Conservation (phyloP, 2,329 filamentous ascomycete species). For the Kalaharituber pfeilii region DNA sequence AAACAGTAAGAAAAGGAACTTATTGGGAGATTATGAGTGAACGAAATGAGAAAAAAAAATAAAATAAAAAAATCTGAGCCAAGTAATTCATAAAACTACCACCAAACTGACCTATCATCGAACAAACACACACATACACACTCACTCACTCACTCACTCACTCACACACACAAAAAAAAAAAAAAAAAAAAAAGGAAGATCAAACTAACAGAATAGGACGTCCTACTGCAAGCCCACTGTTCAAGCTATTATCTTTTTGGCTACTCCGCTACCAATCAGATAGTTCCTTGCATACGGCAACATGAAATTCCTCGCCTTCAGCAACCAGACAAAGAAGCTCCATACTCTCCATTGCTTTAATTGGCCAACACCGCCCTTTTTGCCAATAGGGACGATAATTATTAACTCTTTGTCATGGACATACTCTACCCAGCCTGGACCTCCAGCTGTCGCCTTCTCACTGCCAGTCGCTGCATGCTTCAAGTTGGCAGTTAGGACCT, state of each 20-base stretch:
- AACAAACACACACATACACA: no score
- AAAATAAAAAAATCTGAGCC: no score
- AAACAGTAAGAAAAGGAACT: no score
- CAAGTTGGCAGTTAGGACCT: slow-evolving; percentile 25
- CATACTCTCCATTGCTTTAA: slow-evolving; percentile 10
- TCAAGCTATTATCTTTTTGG: not conserved
- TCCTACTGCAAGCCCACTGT: no score
- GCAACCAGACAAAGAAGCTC: slow-evolving; percentile 12
- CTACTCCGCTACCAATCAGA: not conserved
- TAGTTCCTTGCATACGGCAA: not conserved
- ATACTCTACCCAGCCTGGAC: slow-evolving; percentile 12
- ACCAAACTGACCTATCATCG: no score
- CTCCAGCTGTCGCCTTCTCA: not conserved
- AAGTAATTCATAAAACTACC: no score
- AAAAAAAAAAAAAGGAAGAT: no score
- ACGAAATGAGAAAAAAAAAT: no score
- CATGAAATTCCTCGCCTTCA: slow-evolving; percentile 16
- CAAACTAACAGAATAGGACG: no score
- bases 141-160: no score
- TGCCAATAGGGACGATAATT: slow-evolving; percentile 12
- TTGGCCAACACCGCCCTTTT: slow-evolving; percentile 4
- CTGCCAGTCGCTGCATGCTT: slow-evolving; percentile 1
- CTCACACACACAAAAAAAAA: no score
- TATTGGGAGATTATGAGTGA: no score
- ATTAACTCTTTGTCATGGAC: slow-evolving; percentile 5